Evolutionary conservation across 768 basidiomycete genomes (phyloP).

Genomic region (Suillus spraguei): DNA sequence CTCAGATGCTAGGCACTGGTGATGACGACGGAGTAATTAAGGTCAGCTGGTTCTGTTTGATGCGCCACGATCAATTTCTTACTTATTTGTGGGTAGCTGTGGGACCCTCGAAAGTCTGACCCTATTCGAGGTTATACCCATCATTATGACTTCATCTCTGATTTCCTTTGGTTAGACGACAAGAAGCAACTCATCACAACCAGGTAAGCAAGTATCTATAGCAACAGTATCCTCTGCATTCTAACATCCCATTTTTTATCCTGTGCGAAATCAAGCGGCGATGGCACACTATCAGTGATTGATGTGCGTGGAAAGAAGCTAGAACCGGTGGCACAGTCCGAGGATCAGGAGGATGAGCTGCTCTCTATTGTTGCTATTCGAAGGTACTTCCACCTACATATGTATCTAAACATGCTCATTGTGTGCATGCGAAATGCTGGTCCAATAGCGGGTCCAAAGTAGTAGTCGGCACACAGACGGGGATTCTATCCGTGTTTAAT

Average conservation of each 20-base stretch:
- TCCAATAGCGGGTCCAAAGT: slow-evolving; percentile 67
- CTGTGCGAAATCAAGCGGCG: slow-evolving; percentile 58
- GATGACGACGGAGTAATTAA: slow-evolving; percentile 96
- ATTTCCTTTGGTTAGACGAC: slow-evolving; percentile 84
- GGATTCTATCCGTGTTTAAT: slow-evolving; percentile 90
- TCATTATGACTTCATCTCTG: slow-evolving; percentile 94
- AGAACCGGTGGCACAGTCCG: slow-evolving; percentile 82
- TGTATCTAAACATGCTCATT: neutral
- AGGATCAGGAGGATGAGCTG: slow-evolving; percentile 95
- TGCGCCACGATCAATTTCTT: neutral
- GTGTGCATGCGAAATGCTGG: neutral
- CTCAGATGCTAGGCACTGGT: slow-evolving; percentile 79
- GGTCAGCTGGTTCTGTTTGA: slow-evolving; percentile 42
- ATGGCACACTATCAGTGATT: slow-evolving; percentile 91
- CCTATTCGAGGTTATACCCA: slow-evolving; percentile 72
- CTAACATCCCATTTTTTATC: slow-evolving; percentile 2
- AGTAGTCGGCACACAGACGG: slow-evolving; percentile 87
- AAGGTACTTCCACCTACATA: slow-evolving; percentile 48
- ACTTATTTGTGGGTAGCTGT: slow-evolving; percentile 55
- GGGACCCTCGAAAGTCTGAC: slow-evolving; percentile 80
- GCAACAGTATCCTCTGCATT: neutral
- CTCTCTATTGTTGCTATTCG: slow-evolving; percentile 86
- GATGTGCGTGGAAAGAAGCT: slow-evolving; percentile 84
- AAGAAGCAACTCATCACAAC: slow-evolving; percentile 86
- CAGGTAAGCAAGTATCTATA: slow-evolving; percentile 54